A percentile compares a stretch with the other conserved stretches of the same genome.
phyloP scores from a whole-genome alignment of 495 filamentous ascomycete genomes.

The Penicillium simplicissimum region DNA sequence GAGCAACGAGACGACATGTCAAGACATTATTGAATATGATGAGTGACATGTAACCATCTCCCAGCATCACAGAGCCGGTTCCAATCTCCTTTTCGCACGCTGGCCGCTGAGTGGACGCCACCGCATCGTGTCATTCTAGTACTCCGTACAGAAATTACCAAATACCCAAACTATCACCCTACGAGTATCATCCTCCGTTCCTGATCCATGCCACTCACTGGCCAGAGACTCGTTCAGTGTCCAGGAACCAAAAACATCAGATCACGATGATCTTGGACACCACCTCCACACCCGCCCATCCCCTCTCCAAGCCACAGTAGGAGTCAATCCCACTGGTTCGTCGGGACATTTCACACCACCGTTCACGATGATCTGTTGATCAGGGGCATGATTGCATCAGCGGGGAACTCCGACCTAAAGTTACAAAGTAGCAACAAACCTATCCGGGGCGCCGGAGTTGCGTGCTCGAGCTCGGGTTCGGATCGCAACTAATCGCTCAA shows the following conservation, averaged over 20 bases:
- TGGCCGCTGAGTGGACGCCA: not conserved
- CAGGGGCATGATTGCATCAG: constrained; percentile 16
- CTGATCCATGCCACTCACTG: not conserved
- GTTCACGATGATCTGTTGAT: constrained; percentile 30
- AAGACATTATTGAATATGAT: not conserved
- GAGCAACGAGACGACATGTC: not conserved
- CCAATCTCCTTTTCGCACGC: too few species aligned
- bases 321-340: constrained; percentile 28
- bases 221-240: too few species aligned
- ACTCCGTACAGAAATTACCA: too few species aligned
- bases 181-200: not conserved
- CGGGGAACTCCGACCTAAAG: not conserved
- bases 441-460: not conserved
- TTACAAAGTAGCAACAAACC: not conserved
- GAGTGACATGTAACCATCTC: too few species aligned
- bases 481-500: not conserved
- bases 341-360: constrained; percentile 2
- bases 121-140: not conserved
- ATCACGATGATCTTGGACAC: constrained; percentile 1
- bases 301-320: constrained; percentile 12
- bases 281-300: constrained; percentile 9
- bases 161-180: not conserved
- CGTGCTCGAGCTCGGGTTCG: constrained; percentile 6
- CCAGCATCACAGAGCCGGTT: too few species aligned
- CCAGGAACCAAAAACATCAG: not conserved